Base-by-base conservation (phyloP, 2,329 filamentous ascomycete genomes). In the Sporothrix sp. region DNA sequence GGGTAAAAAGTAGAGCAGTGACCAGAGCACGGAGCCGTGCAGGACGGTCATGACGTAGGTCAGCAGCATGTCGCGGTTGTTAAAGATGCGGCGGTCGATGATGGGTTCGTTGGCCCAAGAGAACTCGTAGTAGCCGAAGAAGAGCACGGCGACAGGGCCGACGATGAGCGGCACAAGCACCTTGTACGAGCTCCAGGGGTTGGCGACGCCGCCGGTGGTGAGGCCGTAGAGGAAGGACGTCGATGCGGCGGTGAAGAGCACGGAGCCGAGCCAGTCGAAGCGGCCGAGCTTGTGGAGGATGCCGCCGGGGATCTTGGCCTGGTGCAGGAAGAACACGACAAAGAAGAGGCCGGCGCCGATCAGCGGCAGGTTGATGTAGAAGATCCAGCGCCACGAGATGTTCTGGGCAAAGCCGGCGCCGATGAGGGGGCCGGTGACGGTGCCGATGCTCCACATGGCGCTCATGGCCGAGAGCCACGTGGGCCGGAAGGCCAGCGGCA, bases 1-100 rank as follows among this genome's bases (percentile, higher is more conserved):
- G 10, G 56, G 52, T 70, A 72, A 1, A 56, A 60, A 81, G 63
- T 79, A 81, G 3, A 80, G 63, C 0, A 75, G 54, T 14, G 68
- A 71, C 74, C 75, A 75, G 21, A 75, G 67, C 14, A 78, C 65
- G 53, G 76, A 70, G 50, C 79, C 79, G 59, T 83, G 79, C 20
- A 83, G 62, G 13, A 79, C 58, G 1, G 78, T 78, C 37, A 72
- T 70, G 32, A 75, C 58, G 42, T 65, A 59, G 27, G 52, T 57
- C 7, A 60, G 28, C 18, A 58, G 48, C 49, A 59, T 56, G 50
- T 59, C 56, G 36, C 51, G 40, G 56, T 70, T 74, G 57, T 65
- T 68, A 58, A 77, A 74, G 27, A 76, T 62, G 20, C 61, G 59
- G 1, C 62, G 60, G 1, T 71, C 70, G 54, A 75, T 66, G 28